Base-by-base conservation (phyloP, 495 filamentous ascomycete species). In the Podospora comata region DNA sequence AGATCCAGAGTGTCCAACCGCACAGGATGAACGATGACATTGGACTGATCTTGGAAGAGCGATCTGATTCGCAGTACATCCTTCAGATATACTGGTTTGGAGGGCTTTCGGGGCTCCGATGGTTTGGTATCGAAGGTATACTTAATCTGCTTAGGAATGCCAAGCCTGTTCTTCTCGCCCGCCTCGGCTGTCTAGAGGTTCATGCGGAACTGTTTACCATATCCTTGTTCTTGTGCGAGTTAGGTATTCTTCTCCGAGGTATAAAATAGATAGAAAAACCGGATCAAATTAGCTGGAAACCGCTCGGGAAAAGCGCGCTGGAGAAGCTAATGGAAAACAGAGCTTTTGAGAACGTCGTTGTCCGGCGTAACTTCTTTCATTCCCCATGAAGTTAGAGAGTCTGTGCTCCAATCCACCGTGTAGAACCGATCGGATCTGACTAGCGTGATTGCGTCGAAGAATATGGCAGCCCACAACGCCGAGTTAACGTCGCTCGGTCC, bases 341-440 rank as follows among this genome's bases (percentile, higher is more conserved):
- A 90, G 19, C 91, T 90, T 66, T 90, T 85, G 60, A 91, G 81
- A 67, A 89, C 81, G 70, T 85, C 87, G 34, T 84, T 73, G 76
- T 93, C 88, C 65, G 86, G 87, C 48, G 89, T 85, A 27, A 85
- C 85, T 76, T 92, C 89, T 67, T 87, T 87, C 78, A 87, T 84
- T n/a, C 90, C 90, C 90, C 89, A 95, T 70, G 88, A 90, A 0
- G 92, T 96, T 30, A 94, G 79, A 68, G 88, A 87, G 26, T 84
- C 85, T 5, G 89, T 85, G 26, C 85, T 90, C 74, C 88, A 92
- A 69, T 86, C 83, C 53, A 79, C 20, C 6, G 91, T 93, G 73
- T 92, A 91, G 81, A 93, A 94, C 16, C 92, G 84, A 79, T 96
- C 92, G 1, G 90, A 89, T 20, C 92, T 86, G 20, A 96, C 91